Evolutionary conservation across 1,284 basidiomycete species (phyloP), one percentile per base, ranked within the genome.

Genomic region (Ceratobasidium sp.): DNA sequence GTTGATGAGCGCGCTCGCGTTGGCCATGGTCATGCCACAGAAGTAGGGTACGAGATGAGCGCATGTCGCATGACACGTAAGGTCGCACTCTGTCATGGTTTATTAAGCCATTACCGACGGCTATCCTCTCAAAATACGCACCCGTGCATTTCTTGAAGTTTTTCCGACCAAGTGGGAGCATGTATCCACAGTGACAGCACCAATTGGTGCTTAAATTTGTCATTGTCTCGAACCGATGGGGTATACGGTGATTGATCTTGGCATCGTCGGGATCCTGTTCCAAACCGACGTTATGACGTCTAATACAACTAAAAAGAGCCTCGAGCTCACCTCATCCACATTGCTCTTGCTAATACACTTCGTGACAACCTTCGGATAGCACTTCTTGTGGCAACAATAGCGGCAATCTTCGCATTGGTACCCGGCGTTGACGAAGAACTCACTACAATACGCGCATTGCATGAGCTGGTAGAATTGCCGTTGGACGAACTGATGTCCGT

Each of bases 11-110:
- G 93, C 90, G 81, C 98, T 98, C 49, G 98, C 98, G 74, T 95
- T 98, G 82, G 98, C 98, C 97, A 99, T 99, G 26, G 95, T 96
- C 97, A 99, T 98, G 63, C 98, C 98, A 80, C 98, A 99, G 82
- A 99, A 98, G 83, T 99, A 97, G 73, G 98, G 98, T 38, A 99
- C 97, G 69, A 99, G 88, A 81, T 99, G 98, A 0, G 96, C 95
- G 82, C 98, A 99, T 76, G 98, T 95, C 26, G 95, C 95, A 83
- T 99, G 98, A 78, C 96, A 98, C 67, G 97, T 98, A 76, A 98
- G 91, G 79, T 92, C 91, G 82, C 98, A 99, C 81, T 99, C 97
- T 64, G 77, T 43, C 47, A 61, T 13, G 26, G 47, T 66, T 44
- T 11, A 55, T 28, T 50, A 44, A 57, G 47, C 35, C 21, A n/a